A percentile compares a stretch with the other conserved stretches of the same genome.
Evolutionary conservation across 192 early-diverging fungal genomes (phyloP).

Genomic region (Podila epigama): DNA sequence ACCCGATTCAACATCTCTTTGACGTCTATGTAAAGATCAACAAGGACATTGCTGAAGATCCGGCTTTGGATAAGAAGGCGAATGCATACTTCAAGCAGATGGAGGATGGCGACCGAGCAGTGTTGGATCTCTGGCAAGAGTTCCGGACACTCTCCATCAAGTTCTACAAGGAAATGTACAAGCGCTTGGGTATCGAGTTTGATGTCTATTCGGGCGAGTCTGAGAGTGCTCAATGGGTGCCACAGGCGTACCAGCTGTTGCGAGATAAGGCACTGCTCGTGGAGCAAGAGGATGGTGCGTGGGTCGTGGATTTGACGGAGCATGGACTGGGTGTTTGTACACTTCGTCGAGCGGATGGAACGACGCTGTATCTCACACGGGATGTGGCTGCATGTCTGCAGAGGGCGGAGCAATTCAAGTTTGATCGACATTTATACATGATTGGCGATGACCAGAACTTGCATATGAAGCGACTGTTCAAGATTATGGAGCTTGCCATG

Average conservation of each 20-base stretch:
- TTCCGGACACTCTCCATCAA: conserved; percentile 88
- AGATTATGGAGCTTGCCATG: conserved; percentile 70
- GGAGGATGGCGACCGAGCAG: conserved; percentile 80
- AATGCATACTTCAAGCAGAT: conserved; percentile 89
- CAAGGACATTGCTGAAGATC: conserved; percentile 65
- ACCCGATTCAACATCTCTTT: conserved; percentile 90
- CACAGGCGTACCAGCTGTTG: conserved; percentile 71
- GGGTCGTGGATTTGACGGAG: conserved; percentile 76
- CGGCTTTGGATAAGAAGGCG: conserved; percentile 74
- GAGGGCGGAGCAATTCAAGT: conserved; percentile 76
- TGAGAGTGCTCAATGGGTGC: conserved; percentile 73
- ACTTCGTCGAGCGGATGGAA: conserved; percentile 83
- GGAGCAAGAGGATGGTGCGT: conserved; percentile 75
- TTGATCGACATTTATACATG: conserved; percentile 88
- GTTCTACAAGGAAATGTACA: conserved; percentile 84
- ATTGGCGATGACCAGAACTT: conserved; percentile 84
- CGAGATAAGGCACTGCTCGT: conserved; percentile 64
- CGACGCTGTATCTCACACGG: conserved; percentile 88
- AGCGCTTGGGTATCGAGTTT: conserved; percentile 82
- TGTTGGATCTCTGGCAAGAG: conserved; percentile 77
- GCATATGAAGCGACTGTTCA: conserved; percentile 92
- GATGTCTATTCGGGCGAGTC: conserved; percentile 94
- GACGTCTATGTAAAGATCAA: conserved; percentile 92
- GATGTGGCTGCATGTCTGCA: conserved; percentile 88
- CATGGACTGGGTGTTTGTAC: conserved; percentile 79